Conservation (phyloP, 2,329 filamentous ascomycete species). For the Lasiodiplodia gonubiensis region DNA sequence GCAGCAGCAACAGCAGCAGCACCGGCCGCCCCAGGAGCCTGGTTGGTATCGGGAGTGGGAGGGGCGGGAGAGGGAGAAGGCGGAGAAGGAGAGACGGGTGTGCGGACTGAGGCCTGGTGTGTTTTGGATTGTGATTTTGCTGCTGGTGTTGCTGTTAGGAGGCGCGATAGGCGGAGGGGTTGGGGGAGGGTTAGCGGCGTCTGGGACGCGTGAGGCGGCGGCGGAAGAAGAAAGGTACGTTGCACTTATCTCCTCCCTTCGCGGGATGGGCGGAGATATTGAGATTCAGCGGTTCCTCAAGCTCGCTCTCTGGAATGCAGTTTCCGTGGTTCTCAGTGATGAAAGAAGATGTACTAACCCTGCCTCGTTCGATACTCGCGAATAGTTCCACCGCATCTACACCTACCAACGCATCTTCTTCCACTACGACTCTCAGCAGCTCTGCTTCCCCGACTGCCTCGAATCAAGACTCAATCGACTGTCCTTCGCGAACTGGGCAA, state of each 20-base stretch:
- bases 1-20: neutral
- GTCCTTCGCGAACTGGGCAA: neutral
- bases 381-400: neutral
- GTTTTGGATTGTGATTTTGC: neutral
- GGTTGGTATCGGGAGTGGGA: neutral
- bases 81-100: neutral
- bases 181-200: conserved; percentile 14
- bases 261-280: too few relatives aligned
- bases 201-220: neutral
- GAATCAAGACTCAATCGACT: neutral
- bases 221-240: conserved; percentile 4
- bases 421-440: conserved; percentile 6
- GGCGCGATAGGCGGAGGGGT: conserved; percentile 18
- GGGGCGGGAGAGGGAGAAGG: neutral
- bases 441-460: neutral
- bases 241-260: neutral
- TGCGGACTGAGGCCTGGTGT: conserved; percentile 6
- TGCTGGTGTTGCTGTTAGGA: conserved; percentile 1
- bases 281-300: neutral
- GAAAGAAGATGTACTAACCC: neutral
- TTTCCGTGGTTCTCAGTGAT: neutral
- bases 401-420: neutral
- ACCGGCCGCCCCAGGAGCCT: neutral
- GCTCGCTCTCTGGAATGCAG: neutral
- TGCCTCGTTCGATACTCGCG: neutral